Evolutionary conservation across 352 stramenopile genomes (phyloP).

Genomic region (Lagenidium sp.): DNA sequence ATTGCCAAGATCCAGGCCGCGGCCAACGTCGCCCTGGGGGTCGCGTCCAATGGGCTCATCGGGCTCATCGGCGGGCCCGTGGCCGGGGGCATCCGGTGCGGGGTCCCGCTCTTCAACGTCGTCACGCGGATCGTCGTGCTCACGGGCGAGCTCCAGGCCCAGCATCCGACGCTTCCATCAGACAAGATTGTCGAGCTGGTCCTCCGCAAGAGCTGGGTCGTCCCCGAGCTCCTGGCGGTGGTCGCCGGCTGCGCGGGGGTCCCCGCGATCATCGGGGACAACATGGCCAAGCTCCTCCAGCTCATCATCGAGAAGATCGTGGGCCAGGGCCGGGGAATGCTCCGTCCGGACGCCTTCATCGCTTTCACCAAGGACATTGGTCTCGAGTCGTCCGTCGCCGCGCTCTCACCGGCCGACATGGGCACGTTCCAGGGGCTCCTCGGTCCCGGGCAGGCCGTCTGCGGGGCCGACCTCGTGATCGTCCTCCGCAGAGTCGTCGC

Average conservation of each 20-base stretch:
- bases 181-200: slow-evolving; percentile 29
- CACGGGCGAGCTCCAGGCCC: slow-evolving; percentile 4
- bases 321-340: slow-evolving; percentile 1
- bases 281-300: slow-evolving; percentile 20
- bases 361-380: slow-evolving; percentile 5
- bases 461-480: slow-evolving; percentile 9
- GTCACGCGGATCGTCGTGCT: slow-evolving; percentile 25
- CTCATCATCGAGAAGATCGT: slow-evolving; percentile 11
- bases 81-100: slow-evolving; percentile 35
- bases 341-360: slow-evolving; percentile 6
- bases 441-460: slow-evolving; percentile 6
- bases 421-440: slow-evolving; percentile 9
- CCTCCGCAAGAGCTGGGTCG: slow-evolving; percentile 30
- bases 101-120: slow-evolving; percentile 32
- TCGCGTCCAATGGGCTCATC: slow-evolving; percentile 37
- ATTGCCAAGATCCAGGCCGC: slow-evolving; percentile 38
- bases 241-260: slow-evolving; percentile 27
- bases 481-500: slow-evolving; percentile 9
- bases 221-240: slow-evolving; percentile 33
- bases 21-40: slow-evolving; percentile 38
- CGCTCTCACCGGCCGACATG: neutral
- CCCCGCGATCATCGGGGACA: slow-evolving; percentile 10
- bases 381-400: neutral
- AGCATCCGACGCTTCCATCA: slow-evolving; percentile 12
- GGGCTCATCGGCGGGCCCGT: slow-evolving; percentile 27